Base-by-base conservation (phyloP, 495 filamentous ascomycete genomes). In the Endocarpon pusillum region DNA sequence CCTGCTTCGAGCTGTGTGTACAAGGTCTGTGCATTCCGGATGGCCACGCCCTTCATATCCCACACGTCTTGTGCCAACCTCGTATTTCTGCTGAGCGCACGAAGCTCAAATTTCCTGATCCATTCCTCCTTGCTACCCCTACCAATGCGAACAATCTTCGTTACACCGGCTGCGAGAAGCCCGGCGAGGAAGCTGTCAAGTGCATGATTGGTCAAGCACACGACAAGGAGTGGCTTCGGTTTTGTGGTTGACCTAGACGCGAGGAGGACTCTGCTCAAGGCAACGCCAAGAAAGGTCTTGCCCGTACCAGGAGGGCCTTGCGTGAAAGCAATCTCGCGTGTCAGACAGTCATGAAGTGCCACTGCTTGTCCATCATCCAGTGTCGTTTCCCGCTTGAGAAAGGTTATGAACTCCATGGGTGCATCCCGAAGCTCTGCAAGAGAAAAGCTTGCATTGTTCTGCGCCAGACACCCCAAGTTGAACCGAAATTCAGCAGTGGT, bases 301-400 rank as follows among this genome's bases (percentile, higher is more conserved):
- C 80, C 80, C 0, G 77, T 82, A 3, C 80, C 80, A 0, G 80
- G 80, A 0, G 79, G 80, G 0, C 80, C 80, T 54, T 84, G 78
- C 19, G 79, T 75, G 1, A 81, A 52, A 3, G 70, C 68, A 9
- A 80, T 36, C 4, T 54, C 59, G 2, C 63, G 55, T 3, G 52
- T 59, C 1, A 85, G 51, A 8, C 65, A 52, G 18, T 64, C 53
- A 3, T 75, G 44, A 12, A 83, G 46, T 14, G 73, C 69, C 0
- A 45, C 42, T 15, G 63, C 62, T 43, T 86, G 75, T 1, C 54
- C 61, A n/a, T 52, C 34, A 37, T 78, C 74, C 0, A 75, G 61
- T 4, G 51, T 56, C 0, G 65, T 59, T 22, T 47, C 37, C 4
- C 35, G 32, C 9, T 40, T 37, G n/a, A 71, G 42, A 3, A 33